A percentile compares a stretch with the other conserved stretches of the same genome.
phyloP scores from a whole-genome alignment of 1,139 yeast species.

The Suhomyces panamericanus region DNA sequence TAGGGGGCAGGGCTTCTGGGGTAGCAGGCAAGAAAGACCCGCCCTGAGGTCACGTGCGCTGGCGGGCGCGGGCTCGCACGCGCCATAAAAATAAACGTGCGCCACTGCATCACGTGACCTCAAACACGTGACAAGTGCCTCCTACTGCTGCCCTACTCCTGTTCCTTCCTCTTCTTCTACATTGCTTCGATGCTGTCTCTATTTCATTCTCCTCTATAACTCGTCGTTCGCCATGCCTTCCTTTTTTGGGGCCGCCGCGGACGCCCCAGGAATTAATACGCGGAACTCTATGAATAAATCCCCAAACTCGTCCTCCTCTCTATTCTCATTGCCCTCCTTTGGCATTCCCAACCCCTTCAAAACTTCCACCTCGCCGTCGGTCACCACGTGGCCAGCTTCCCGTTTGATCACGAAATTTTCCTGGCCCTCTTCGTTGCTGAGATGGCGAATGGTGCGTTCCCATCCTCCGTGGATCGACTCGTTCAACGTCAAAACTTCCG shows the following conservation, averaged over 20 bases:
- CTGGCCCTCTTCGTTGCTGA: conserved; percentile 55
- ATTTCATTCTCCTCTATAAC: conserved; percentile 11
- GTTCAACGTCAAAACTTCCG: conserved; percentile 68
- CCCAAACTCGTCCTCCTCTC: conserved; percentile 59
- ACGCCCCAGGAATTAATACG: conserved; percentile 51
- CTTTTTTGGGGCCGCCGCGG: background rate
- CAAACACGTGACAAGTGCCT: too few relatives aligned
- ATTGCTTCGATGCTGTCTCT: background rate
- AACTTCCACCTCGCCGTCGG: conserved; percentile 70
- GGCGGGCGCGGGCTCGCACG: background rate
- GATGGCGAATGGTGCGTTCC: conserved; percentile 62
- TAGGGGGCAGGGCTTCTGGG: background rate
- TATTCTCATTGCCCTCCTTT: conserved; percentile 28
- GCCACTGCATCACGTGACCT: background rate
- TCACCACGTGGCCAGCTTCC: conserved; percentile 49
- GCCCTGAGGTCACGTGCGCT: conserved; percentile 6
- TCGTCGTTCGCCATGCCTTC: conserved; percentile 17
- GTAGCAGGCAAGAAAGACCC: conserved; percentile 6
- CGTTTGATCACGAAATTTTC: conserved; percentile 49
- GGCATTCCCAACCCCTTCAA: conserved; percentile 89
- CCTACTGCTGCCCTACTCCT: too few relatives aligned
- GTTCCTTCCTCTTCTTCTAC: background rate
- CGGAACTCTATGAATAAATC: conserved; percentile 72
- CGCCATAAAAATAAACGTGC: background rate
- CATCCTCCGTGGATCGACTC: conserved; percentile 84